Base-by-base conservation (phyloP, 306 rosid genomes). In the Trifolium repens region DNA sequence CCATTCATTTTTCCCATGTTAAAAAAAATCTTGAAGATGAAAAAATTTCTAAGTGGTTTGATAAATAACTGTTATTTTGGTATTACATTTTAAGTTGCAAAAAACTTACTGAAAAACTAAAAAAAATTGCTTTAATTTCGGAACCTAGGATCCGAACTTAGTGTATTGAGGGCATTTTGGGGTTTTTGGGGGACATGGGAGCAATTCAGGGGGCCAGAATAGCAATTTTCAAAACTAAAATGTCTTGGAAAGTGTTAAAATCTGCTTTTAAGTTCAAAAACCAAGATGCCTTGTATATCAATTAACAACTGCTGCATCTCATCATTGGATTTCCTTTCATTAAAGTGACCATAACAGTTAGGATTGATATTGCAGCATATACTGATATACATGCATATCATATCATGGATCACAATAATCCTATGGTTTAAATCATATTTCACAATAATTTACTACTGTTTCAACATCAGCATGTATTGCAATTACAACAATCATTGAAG, bases 391-490 rank as follows among this genome's bases (percentile, higher is more conserved):
- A 24, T 24, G 8, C 35, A 57, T 57, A 10, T 24, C 63, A 24
- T 22, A 9, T 60, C 19, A 30, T 60, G 43, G 22, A 39, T 39
- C 5, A 39, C 5, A 35, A 35, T 9, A 19, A 19, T 17, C 52
- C 24, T 4, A 50, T 11, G 11, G n/a, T 13, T 17, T 15, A 9
- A 22, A 22, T 16, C 32, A 40, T 15, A 53, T 53, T 26, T 53
- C 27, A 66, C 80, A 66, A 66, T 9, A 61, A 15, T 34, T 19
- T 65, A 52, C 68, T 74, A 75, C 76, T 30, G 27, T 27, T 80
- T 55, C 50, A 60, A 72, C 26, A 77, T 47, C 50, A 50, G 72
- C 32, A 80, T 46, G 82, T 35, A 74, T 42, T 75, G 16, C 60
- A 74, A 73, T 22, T 49, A 19, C 60, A 72, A 27, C 39, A 78